Percentiles rank a stretch among this genome's conserved stretches.
These are phyloP conservation scores for Talaromyces rugulosus DNA, from an alignment of 2,329 filamentous ascomycete species.

Conservation along the genomic window DNA sequence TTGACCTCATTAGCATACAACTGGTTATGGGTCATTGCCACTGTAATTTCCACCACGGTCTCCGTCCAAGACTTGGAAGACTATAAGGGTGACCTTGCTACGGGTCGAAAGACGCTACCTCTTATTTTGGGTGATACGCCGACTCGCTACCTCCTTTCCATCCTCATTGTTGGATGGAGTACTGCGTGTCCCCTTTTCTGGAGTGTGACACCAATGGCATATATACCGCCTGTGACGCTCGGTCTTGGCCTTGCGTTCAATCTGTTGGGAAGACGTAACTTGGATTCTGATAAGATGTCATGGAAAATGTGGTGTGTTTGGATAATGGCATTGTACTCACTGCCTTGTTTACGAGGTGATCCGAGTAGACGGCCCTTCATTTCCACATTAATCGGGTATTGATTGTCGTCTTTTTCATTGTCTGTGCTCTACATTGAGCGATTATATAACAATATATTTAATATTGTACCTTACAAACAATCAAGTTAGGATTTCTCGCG, in stretches of 20 bases:
- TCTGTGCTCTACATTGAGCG: too few relatives aligned
- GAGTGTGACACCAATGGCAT: not conserved
- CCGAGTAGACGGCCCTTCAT: too few relatives aligned
- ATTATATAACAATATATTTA: too few relatives aligned
- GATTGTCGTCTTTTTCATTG: too few relatives aligned
- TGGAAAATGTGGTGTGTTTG: not conserved
- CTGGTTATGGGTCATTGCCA: not conserved
- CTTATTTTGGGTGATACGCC: not conserved
- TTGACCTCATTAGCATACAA: not conserved
- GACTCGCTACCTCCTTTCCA: not conserved
- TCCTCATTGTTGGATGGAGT: not conserved
- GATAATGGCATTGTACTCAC: not conserved
- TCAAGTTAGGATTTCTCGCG: too few relatives aligned
- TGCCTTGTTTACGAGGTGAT: not conserved
- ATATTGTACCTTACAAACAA: too few relatives aligned
- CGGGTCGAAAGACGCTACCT: not conserved
- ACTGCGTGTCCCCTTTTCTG: not conserved
- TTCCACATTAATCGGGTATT: too few relatives aligned
- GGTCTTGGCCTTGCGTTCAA: not conserved
- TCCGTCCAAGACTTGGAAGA: not conserved
- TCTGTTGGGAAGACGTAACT: not conserved
- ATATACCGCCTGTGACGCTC: not conserved
- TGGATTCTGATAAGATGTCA: not conserved
- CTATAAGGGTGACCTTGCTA: not conserved
- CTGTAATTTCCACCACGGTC: not conserved